A percentile compares a stretch with the other conserved stretches of the same genome.
Evolutionary conservation across 352 stramenopile genomes (phyloP).

Genomic region (Hyaloperonospora brassicae): DNA sequence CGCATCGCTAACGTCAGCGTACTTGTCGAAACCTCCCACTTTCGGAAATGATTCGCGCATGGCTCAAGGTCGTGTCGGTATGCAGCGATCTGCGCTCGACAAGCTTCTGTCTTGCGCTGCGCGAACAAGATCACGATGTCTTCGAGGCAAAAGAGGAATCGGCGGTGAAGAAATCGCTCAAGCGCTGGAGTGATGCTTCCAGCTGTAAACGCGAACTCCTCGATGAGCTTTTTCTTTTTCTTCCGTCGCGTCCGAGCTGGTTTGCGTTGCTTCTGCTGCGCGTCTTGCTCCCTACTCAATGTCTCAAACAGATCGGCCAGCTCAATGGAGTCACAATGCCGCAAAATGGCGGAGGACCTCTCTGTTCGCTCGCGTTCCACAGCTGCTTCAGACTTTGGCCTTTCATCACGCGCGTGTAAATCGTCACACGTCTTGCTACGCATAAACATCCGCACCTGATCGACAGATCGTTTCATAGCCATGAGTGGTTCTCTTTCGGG

Average conservation of each 20-base stretch:
- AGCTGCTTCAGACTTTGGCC: slow-evolving; percentile 21
- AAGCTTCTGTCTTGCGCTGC: slow-evolving; percentile 56
- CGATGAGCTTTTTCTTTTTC: slow-evolving; percentile 27
- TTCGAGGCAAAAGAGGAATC: slow-evolving; percentile 75
- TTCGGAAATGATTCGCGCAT: slow-evolving; percentile 44
- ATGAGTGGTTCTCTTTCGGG: slow-evolving; percentile 45
- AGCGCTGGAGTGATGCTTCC: slow-evolving; percentile 33
- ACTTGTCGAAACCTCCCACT: slow-evolving; percentile 63
- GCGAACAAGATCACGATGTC: slow-evolving; percentile 70
- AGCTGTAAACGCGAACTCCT: slow-evolving; percentile 11
- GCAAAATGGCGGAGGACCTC: slow-evolving; percentile 31
- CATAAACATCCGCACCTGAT: slow-evolving; percentile 51
- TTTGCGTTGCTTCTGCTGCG: slow-evolving; percentile 5
- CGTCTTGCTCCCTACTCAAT: slow-evolving; percentile 29
- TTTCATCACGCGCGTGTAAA: slow-evolving; percentile 43
- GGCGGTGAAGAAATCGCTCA: slow-evolving; percentile 55
- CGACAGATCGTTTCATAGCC: slow-evolving; percentile 32
- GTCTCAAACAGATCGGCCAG: slow-evolving; percentile 53
- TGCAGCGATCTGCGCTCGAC: slow-evolving; percentile 32
- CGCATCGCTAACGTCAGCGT: slow-evolving; percentile 62
- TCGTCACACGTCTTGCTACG: slow-evolving; percentile 50
- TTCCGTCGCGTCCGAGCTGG: slow-evolving; percentile 16
- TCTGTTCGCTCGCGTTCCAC: slow-evolving; percentile 11
- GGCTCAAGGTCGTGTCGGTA: slow-evolving; percentile 53
- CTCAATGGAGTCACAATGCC: slow-evolving; percentile 46